Base-by-base conservation (phyloP, 768 basidiomycete genomes). In the Suillus placidus region DNA sequence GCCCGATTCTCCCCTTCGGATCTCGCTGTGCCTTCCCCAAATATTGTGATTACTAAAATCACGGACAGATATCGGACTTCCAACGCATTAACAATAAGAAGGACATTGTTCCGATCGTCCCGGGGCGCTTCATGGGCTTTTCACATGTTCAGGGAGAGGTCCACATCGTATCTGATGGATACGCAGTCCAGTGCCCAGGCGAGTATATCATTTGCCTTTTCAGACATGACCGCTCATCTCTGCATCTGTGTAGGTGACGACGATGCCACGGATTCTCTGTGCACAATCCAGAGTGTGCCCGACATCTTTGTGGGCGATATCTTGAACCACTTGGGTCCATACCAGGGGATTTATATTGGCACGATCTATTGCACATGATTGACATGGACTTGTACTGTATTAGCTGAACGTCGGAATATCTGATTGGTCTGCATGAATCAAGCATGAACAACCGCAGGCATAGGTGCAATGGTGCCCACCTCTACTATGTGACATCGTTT, bases 21-120 rank as follows among this genome's bases (percentile, higher is more conserved):
- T 37, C 49, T 30, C 16, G 45, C 13, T 18, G 14, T 64, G 2
- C 40, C 55, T 20, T 51, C 32, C 30, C 30, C 20, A 18, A 26
- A 26, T 23, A 58, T 23, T 40, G 23, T 43, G 30, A 45, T 51
- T 32, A 32, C 30, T 32, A 23, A 20, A 35, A 30, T 38, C 32
- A 40, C 16, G 20, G 12, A 20, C 42, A 76, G 71, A 69, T 74
- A 42, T 56, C 68, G 4, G 66, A 76, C 68, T 72, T 73, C 61
- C 72, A 64, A 64, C 69, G 75, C 43, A 69, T 77, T 40, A 76
- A 76, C 64, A 76, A 76, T n/a, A 35, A 62, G 61, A 74, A 71
- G n/a, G 83, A 86, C 69, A 65, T 80, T 35, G 76, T 89, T 51
- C 88, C 89, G 30, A 88, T 85, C 65, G 79, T 89, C 9, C 88